Evolutionary conservation across 139 green algal genomes (phyloP), one percentile per base, ranked within the genome.

Genomic region (Edaphochlamys debaryana): DNA sequence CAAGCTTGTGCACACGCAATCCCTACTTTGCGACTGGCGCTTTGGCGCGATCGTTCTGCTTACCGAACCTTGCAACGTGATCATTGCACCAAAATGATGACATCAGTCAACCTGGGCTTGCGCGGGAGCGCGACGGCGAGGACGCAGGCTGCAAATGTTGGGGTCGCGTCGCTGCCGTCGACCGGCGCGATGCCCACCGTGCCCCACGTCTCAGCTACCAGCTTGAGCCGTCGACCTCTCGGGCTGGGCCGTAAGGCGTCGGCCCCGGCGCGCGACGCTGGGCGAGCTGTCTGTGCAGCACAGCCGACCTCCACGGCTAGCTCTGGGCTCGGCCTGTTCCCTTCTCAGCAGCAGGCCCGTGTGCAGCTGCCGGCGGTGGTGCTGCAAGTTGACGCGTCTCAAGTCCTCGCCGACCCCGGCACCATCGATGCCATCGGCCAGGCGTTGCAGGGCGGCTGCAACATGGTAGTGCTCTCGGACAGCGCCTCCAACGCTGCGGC

Each of bases 321-420:
- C 13, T 82, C 76, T 0, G 76, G 76, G 7, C 42, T 82, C 3
- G 78, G 78, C 1, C 60, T 95, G 20, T 94, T 94, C 60, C 92
- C 90, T 19, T 92, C 94, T 1, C 85, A 88, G 83, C 82, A 89
- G 63, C 92, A 96, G 78, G 87, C 92, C 0, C 84, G 82, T 25
- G 89, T 98, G 19, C 64, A 89, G 66, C 78, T 98, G 34, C 95
- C 95, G 19, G 95, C 94, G 0, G 80, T 96, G 0, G 70, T 95
- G 8, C 50, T 98, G 7, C 50, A 80, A 0, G 52, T 96, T 0
- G 69, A 86, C 23, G 90, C 91, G 1, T 75, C 36, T 0, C 67
- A 93, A 0, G 73, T 94, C 36, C 58, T 93, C 17, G 42, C 83
- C 23, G 52, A 83, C 41, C 25, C 34, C 2, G 25, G 30, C 6